These are phyloP conservation scores for Magnolia changhungtana DNA, from an alignment of 164 flowering plant genomes.

Conservation along the genomic window DNA sequence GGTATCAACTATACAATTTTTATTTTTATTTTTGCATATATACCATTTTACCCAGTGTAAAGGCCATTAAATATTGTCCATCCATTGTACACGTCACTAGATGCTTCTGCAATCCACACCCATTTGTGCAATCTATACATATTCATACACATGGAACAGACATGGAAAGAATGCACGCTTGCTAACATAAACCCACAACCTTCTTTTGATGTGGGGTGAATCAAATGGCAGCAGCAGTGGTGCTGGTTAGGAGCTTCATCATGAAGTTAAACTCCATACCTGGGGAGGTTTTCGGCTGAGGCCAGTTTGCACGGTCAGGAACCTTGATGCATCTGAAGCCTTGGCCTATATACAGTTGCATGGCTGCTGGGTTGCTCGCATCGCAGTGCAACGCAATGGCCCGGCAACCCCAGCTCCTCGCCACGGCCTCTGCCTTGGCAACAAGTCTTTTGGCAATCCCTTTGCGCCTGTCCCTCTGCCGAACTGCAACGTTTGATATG, in stretches of 20 bases:
- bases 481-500: slow-evolving; percentile 91
- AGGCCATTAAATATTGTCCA: too few relatives aligned
- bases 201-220: not conserved
- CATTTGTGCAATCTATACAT: not conserved
- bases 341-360: slow-evolving; percentile 60
- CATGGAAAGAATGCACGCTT: not conserved
- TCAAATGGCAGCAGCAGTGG: slow-evolving; percentile 11
- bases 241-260: slow-evolving; percentile 76
- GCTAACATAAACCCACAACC: not conserved
- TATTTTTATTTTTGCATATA: too few relatives aligned
- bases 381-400: slow-evolving; percentile 90
- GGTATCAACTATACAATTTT: not conserved
- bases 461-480: slow-evolving; percentile 69
- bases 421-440: slow-evolving; percentile 76
- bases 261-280: slow-evolving; percentile 69
- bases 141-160: not conserved
- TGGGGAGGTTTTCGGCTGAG: slow-evolving; percentile 77
- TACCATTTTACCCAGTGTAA: too few relatives aligned
- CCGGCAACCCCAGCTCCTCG: slow-evolving; percentile 83
- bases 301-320: slow-evolving; percentile 93
- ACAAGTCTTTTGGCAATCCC: slow-evolving; percentile 82
- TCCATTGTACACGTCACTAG: too few relatives aligned
- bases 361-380: slow-evolving; percentile 64
- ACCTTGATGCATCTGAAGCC: slow-evolving; percentile 77
- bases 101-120: not conserved